phyloP scores from a whole-genome alignment of 176 grass and related monocot genomes.

The Rhynchospora pubera region DNA sequence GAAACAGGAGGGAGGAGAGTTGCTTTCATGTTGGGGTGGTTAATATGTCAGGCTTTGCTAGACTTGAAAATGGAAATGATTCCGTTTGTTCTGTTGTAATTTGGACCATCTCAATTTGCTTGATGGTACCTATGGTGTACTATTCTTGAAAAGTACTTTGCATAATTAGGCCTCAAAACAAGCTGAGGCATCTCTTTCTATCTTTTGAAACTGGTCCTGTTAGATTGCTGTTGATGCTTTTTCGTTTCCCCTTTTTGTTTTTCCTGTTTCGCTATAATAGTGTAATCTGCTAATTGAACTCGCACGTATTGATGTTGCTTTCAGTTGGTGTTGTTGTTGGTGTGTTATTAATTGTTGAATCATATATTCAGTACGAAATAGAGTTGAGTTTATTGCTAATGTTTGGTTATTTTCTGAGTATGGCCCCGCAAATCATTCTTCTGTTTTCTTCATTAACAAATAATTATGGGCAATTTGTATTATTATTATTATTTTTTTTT shows the following conservation, averaged over 20 bases:
- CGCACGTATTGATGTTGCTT: neutral
- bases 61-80: slow-evolving; percentile 18
- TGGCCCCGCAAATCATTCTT: neutral
- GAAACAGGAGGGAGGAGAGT: slow-evolving; percentile 20
- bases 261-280: neutral
- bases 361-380: neutral
- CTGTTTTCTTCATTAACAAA: neutral
- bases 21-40: slow-evolving; percentile 26
- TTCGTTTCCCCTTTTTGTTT: neutral
- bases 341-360: slow-evolving; percentile 2
- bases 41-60: slow-evolving; percentile 8
- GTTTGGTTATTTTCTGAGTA: neutral
- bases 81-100: slow-evolving; percentile 22
- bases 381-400: neutral
- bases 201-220: neutral
- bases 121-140: neutral
- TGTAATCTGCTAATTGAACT: slow-evolving; percentile 4
- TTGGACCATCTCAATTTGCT: slow-evolving; percentile 14
- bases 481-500: neutral
- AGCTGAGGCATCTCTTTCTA: neutral
- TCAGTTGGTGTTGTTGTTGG: neutral
- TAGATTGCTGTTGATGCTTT: neutral
- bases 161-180: slow-evolving; percentile 8
- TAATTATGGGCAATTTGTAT: neutral
- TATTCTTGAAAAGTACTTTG: slow-evolving; percentile 8